Percentiles rank a stretch among this genome's conserved stretches.
Evolutionary conservation across 2,329 filamentous ascomycete species (phyloP).

Genomic region (Venturia oleaginea): DNA sequence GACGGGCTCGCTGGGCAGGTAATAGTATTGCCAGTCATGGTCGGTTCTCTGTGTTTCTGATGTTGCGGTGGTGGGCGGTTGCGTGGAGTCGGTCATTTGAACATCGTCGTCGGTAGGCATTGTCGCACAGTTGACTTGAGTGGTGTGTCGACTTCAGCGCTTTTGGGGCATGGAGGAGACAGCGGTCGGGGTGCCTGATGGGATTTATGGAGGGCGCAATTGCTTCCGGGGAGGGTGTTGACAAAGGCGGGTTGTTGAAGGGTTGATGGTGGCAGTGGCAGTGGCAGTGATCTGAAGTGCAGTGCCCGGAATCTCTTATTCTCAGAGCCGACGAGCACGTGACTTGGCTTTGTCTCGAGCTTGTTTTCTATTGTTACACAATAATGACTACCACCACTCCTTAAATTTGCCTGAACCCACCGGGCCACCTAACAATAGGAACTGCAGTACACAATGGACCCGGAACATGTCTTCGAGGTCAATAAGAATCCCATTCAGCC

Average conservation of each 20-base stretch:
- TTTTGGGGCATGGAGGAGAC: not conserved
- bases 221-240: not conserved
- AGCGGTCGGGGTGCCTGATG: not conserved
- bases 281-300: not conserved
- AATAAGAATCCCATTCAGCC: not conserved
- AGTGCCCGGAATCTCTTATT: too few species aligned
- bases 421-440: not conserved
- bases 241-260: not conserved
- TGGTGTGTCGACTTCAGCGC: not conserved
- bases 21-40: conserved; percentile 13
- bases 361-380: not conserved
- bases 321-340: too few species aligned
- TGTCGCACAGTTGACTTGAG: conserved; percentile 4
- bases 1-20: conserved; percentile 30
- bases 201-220: not conserved
- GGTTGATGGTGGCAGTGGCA: too few species aligned
- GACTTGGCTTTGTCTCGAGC: too few species aligned
- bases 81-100: conserved; percentile 14
- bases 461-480: not conserved
- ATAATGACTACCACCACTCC: not conserved
- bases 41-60: conserved; percentile 15
- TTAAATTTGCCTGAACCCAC: not conserved
- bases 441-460: not conserved
- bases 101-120: conserved; percentile 13
- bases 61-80: conserved; percentile 18